Evolutionary conservation across 805 yeast species (phyloP).

Genomic region (Babjeviella inositovora): DNA sequence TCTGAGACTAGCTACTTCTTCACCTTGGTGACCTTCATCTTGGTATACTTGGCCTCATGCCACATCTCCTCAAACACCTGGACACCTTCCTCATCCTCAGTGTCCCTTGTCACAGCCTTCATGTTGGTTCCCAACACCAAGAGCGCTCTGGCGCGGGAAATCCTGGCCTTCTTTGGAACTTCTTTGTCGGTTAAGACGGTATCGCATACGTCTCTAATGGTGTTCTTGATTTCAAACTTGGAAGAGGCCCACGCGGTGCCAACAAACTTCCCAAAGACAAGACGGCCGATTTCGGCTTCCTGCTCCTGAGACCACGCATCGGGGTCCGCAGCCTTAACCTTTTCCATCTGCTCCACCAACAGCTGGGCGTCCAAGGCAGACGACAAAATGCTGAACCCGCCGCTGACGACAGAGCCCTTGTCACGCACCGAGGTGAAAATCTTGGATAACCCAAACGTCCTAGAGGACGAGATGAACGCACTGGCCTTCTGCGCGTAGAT

Average conservation of each 20-base stretch:
- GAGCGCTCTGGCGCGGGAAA: slow-evolving; percentile 69
- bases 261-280: slow-evolving; percentile 74
- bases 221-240: slow-evolving; percentile 67
- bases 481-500: slow-evolving; percentile 64
- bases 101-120: slow-evolving; percentile 50
- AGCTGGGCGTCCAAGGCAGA: slow-evolving; percentile 82
- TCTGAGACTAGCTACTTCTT: no score
- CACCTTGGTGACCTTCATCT: slow-evolving; percentile 38
- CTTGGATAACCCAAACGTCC: slow-evolving; percentile 77
- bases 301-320: no score
- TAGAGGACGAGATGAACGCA: slow-evolving; percentile 58
- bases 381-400: slow-evolving; percentile 68
- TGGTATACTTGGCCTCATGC: slow-evolving; percentile 67
- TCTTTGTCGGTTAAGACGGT: slow-evolving; percentile 54
- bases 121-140: slow-evolving; percentile 58
- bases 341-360: slow-evolving; percentile 58
- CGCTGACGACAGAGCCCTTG: slow-evolving; percentile 70
- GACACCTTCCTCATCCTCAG: slow-evolving; percentile 92
- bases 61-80: slow-evolving; percentile 82
- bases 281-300: slow-evolving; percentile 61
- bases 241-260: slow-evolving; percentile 96
- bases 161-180: slow-evolving; percentile 42
- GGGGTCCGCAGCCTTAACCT: no score
- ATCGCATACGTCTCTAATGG: slow-evolving; percentile 73
- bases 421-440: slow-evolving; percentile 70